Evolutionary conservation across 352 stramenopile genomes (phyloP).

Genomic region (Elongisporangium prolatum): DNA sequence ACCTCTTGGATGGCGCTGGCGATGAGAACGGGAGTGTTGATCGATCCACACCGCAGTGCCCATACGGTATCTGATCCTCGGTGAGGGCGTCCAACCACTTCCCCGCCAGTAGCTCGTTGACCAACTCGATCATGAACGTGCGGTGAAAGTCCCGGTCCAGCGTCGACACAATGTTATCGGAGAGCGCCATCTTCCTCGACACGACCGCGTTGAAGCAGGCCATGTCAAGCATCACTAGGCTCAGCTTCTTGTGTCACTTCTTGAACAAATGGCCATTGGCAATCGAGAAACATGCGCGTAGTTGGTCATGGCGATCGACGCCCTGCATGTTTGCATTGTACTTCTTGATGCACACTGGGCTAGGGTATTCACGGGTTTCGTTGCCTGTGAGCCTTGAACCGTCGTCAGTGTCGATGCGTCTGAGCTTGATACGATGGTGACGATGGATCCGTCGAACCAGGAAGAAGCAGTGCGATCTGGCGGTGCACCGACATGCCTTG

Average conservation of each 20-base stretch:
- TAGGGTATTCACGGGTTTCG: slow-evolving; percentile 5
- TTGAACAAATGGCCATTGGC: slow-evolving; percentile 21
- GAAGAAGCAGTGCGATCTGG: slow-evolving; percentile 16
- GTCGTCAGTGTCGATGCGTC: slow-evolving; percentile 9
- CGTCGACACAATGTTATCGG: background rate
- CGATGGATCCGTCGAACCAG: slow-evolving; percentile 19
- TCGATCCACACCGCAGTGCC: too few relatives aligned
- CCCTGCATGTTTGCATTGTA: slow-evolving; percentile 34
- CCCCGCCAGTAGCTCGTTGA: slow-evolving; percentile 10
- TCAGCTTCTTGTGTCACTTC: slow-evolving; percentile 29
- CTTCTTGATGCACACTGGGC: slow-evolving; percentile 12
- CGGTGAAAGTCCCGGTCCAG: slow-evolving; percentile 14
- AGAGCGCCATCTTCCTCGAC: slow-evolving; percentile 6
- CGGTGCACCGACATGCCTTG: slow-evolving; percentile 12
- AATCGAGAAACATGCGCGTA: slow-evolving; percentile 16
- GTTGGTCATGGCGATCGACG: slow-evolving; percentile 23
- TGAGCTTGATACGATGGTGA: slow-evolving; percentile 20
- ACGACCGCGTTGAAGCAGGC: slow-evolving; percentile 18
- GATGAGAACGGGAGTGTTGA: too few relatives aligned
- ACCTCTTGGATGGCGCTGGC: background rate
- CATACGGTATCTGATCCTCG: background rate
- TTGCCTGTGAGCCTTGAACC: slow-evolving; percentile 12
- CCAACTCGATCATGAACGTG: slow-evolving; percentile 11
- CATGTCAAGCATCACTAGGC: slow-evolving; percentile 17
- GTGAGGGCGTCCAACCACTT: slow-evolving; percentile 14